Base-by-base conservation (phyloP, 2,329 filamentous ascomycete species). In the Talaromyces sp. region DNA sequence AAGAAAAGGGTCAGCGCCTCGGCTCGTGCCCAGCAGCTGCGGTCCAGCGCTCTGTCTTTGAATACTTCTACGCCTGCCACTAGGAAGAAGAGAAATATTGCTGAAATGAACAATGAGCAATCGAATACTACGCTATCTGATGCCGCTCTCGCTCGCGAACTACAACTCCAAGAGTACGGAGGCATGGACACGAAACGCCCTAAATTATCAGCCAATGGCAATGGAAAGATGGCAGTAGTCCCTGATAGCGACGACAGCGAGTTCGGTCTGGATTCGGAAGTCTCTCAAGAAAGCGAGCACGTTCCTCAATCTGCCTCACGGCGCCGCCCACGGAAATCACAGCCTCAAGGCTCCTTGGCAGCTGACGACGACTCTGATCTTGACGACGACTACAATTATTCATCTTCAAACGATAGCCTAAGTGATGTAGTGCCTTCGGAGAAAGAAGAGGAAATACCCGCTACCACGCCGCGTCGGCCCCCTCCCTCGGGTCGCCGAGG, bases 161-260 rank as follows among this genome's bases (percentile, higher is more conserved):
- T 89, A 57, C 86, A 89, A 67, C 76, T 82, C 32, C 79, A 85
- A 65, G 81, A 84, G 65, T 83, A 83, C 59, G 71, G 73, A 11
- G 66, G 70, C 25, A 65, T 70, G 10, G 69, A 64, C 11, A 63
- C 62, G 6, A 79, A 80, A 67, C 77, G 76, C 64, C 72, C 64
- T 49, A 77, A 75, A 66, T 59, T 66, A 10, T 63, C 64, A 17
- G 64, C 30, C 62, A 61, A 33, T 55, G 65, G 27, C 52, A 61
- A 49, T 62, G 59, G 56, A 25, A 57, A 17, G 58, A 58, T 55
- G 56, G 39, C 57, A 58, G 67, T 68, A 55, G 68, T 69, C n/a
- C 58, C 64, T 33, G 72, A 75, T 58, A 69, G 69, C 42, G 57
- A 61, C 3, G 60, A 65, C 27, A 60, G 64, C 27, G 64, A 64